Evolutionary conservation across 2,329 filamentous ascomycete species (phyloP).

Genomic region (Diaporthe nobilis): DNA sequence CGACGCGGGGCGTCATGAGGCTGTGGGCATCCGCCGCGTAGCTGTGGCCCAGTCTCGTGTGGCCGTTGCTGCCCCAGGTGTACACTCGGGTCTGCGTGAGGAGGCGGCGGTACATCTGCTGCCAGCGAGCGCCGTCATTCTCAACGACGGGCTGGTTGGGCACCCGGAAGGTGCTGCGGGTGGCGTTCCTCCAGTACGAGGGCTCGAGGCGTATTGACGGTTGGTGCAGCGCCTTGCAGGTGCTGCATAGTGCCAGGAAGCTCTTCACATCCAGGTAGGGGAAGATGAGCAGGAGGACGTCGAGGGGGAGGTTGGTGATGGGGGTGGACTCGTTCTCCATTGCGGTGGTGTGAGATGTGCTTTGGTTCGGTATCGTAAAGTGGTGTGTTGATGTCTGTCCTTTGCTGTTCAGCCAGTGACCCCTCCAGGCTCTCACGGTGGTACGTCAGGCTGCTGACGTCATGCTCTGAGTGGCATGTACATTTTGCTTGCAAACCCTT

Average conservation of each 20-base stretch:
- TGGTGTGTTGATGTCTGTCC: slow-evolving; percentile 9
- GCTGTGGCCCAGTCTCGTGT: slow-evolving; percentile 6
- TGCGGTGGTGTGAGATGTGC: background rate
- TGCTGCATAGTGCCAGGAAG: slow-evolving; percentile 21
- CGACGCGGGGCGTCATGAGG: background rate
- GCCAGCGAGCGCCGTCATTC: slow-evolving; percentile 8
- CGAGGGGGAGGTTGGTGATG: slow-evolving; percentile 11
- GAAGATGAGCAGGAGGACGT: slow-evolving; percentile 27
- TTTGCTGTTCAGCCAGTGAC: background rate
- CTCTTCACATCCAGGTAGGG: slow-evolving; percentile 8
- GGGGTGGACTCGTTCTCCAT: background rate
- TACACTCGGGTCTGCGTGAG: slow-evolving; percentile 11
- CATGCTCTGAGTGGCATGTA: background rate
- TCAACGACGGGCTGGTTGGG: slow-evolving; percentile 10
- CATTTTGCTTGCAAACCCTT: background rate
- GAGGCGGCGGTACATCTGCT: slow-evolving; percentile 24
- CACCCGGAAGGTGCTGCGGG: slow-evolving; percentile 26
- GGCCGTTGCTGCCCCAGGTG: slow-evolving; percentile 25
- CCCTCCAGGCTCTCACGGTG: background rate
- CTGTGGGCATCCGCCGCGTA: background rate
- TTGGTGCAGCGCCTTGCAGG: slow-evolving; percentile 16
- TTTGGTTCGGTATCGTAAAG: background rate
- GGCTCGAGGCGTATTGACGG: slow-evolving; percentile 15
- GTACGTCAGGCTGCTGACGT: background rate
- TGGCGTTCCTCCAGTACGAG: slow-evolving; percentile 15